phyloP scores from a whole-genome alignment of 2,329 filamentous ascomycete species.

The Orbilia ellipsospora region DNA sequence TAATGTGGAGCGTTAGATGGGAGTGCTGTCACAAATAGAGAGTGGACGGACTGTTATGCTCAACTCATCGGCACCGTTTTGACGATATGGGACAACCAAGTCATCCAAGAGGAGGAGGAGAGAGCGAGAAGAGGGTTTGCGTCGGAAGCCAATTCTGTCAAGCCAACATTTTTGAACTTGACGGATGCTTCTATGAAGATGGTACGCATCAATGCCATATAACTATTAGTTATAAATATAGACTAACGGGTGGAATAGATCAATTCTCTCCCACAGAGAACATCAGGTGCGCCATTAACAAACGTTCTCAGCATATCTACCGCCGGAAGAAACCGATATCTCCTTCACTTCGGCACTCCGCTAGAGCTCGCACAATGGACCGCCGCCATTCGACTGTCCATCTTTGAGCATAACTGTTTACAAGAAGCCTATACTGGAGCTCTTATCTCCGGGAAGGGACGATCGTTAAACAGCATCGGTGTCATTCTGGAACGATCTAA shows the following conservation, averaged over 20 bases:
- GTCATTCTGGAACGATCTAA: constrained; percentile 84
- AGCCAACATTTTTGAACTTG: constrained; percentile 93
- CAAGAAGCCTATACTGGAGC: constrained; percentile 98
- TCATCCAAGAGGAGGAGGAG: constrained; percentile 79
- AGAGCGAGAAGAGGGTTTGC: constrained; percentile 36
- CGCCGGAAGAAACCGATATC: constrained; percentile 91
- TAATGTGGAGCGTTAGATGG: constrained; percentile 72
- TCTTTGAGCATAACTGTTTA: constrained; percentile 91
- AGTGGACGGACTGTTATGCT: constrained; percentile 96
- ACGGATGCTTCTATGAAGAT: constrained; percentile 98
- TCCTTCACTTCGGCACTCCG: constrained; percentile 95
- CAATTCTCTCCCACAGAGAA: constrained; percentile 85
- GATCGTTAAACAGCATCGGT: constrained; percentile 86
- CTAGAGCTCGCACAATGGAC: constrained; percentile 97
- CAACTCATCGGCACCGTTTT: constrained; percentile 95
- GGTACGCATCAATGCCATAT: constrained; percentile 68
- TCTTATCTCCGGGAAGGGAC: constrained; percentile 93
- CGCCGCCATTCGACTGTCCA: constrained; percentile 88
- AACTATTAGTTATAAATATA: not conserved
- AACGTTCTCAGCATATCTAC: constrained; percentile 97
- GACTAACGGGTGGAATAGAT: constrained; percentile 68
- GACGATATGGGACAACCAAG: constrained; percentile 94
- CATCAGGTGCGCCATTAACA: constrained; percentile 81
- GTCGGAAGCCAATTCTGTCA: constrained; percentile 64
- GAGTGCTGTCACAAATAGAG: constrained; percentile 82